Conservation (phyloP, 139 green algal species). For the Yamagishiella unicocca region DNA sequence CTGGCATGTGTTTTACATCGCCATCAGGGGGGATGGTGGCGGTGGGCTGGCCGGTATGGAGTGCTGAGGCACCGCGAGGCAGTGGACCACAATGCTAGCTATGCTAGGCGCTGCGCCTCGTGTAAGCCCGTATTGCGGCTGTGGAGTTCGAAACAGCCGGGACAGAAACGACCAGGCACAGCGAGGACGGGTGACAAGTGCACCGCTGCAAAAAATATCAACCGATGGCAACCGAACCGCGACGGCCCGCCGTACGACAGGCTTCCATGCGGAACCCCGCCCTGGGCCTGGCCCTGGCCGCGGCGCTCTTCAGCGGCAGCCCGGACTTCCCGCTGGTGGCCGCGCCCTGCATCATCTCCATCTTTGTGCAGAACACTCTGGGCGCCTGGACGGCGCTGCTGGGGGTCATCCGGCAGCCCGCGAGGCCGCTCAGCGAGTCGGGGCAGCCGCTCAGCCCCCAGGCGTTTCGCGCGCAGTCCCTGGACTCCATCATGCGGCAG, state of each 20-base stretch:
- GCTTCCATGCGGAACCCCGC: constrained; percentile 16
- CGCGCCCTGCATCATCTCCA: background rate
- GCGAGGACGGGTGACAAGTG: too few species aligned
- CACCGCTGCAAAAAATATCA: background rate
- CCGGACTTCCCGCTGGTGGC: constrained; percentile 19
- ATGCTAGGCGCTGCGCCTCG: background rate
- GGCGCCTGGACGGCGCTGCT: constrained; percentile 21
- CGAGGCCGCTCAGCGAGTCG: background rate
- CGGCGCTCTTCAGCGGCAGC: constrained; percentile 8
- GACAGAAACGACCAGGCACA: too few species aligned
- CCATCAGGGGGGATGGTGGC: too few species aligned
- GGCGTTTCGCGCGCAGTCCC: background rate
- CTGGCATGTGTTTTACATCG: background rate
- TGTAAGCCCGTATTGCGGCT: background rate
- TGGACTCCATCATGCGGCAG: constrained; percentile 14
- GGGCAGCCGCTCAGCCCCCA: background rate
- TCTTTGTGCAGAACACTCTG: constrained; percentile 26
- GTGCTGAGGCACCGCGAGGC: background rate
- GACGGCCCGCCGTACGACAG: background rate
- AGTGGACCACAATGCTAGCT: background rate
- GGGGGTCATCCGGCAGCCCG: background rate
- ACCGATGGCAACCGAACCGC: background rate
- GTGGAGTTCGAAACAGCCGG: too few species aligned
- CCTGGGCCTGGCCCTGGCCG: constrained; percentile 8
- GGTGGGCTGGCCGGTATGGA: too few species aligned